These are phyloP conservation scores for Penicillium daleae DNA, from an alignment of 495 filamentous ascomycete species.

Conservation along the genomic window DNA sequence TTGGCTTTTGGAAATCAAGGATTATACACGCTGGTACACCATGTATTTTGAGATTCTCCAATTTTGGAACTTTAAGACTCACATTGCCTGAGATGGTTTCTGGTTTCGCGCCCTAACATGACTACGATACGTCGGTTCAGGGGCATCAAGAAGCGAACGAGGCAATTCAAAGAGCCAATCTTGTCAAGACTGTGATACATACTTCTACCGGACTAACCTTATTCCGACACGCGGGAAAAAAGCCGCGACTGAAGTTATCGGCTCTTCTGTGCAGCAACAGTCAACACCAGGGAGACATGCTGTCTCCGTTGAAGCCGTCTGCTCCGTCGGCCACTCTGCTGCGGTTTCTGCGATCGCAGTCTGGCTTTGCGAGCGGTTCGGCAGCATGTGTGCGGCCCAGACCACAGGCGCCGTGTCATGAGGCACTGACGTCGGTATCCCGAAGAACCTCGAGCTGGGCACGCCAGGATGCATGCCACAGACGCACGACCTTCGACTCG, in stretches of 20 bases:
- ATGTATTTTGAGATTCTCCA: too few relatives aligned
- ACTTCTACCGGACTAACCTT: constrained; percentile 24
- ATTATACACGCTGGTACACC: too few relatives aligned
- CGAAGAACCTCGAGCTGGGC: constrained; percentile 33
- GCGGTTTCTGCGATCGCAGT: constrained; percentile 64
- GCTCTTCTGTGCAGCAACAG: constrained; percentile 13
- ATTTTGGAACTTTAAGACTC: too few relatives aligned
- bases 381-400: constrained; percentile 30
- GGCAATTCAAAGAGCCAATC: constrained; percentile 4
- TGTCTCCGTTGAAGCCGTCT: constrained; percentile 42
- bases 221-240: constrained; percentile 32
- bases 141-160: background rate
- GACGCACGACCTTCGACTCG: constrained; percentile 17
- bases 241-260: constrained; percentile 29
- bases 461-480: constrained; percentile 20
- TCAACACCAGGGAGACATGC: constrained; percentile 39
- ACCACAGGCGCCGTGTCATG: constrained; percentile 12
- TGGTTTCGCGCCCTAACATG: background rate
- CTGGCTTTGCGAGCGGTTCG: constrained; percentile 55
- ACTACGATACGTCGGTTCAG: background rate
- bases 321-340: constrained; percentile 64
- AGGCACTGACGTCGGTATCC: constrained; percentile 20
- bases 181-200: background rate
- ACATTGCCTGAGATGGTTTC: background rate
- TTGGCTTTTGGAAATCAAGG: too few relatives aligned